Evolutionary conservation across 225 moss, liverwort and hornwort genomes (phyloP).

Genomic region (Pseudisothecium myosuroides): DNA sequence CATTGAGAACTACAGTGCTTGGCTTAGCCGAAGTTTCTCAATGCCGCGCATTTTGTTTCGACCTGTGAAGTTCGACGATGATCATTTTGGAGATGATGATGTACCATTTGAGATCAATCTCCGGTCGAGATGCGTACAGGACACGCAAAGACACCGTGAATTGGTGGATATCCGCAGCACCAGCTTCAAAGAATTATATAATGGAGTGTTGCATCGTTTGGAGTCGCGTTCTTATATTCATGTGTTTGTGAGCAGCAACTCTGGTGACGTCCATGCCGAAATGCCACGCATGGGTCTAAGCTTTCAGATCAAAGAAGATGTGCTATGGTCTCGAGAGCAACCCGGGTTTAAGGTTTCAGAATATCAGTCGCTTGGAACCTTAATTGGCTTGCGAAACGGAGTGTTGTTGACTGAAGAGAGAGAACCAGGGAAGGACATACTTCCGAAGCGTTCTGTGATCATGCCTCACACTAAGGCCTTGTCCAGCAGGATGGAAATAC

Average conservation of each 20-base stretch:
- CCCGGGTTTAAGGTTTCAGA: slow-evolving; percentile 1
- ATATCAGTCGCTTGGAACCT: not conserved
- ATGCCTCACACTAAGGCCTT: not conserved
- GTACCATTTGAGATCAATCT: not conserved
- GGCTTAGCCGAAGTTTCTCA: not conserved
- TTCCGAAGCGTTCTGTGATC: not conserved
- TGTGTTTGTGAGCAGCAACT: not conserved
- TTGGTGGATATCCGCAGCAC: slow-evolving; percentile 9
- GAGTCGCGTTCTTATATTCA: not conserved
- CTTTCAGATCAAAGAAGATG: not conserved
- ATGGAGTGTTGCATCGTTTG: not conserved
- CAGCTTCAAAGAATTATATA: not conserved
- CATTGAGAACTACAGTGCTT: not conserved
- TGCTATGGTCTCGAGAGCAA: slow-evolving; percentile 2
- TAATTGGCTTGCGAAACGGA: slow-evolving; percentile 2
- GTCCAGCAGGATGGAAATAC: not conserved
- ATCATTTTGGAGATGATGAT: not conserved
- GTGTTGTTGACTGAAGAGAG: not conserved
- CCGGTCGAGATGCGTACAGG: not conserved
- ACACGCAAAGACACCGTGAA: not conserved
- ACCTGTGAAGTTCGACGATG: not conserved
- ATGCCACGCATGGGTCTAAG: slow-evolving; percentile 4
- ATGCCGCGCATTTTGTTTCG: not conserved
- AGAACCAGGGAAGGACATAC: not conserved
- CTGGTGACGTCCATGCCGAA: not conserved